phyloP scores from a whole-genome alignment of 768 basidiomycete genomes.

The Leccinum obscurum region DNA sequence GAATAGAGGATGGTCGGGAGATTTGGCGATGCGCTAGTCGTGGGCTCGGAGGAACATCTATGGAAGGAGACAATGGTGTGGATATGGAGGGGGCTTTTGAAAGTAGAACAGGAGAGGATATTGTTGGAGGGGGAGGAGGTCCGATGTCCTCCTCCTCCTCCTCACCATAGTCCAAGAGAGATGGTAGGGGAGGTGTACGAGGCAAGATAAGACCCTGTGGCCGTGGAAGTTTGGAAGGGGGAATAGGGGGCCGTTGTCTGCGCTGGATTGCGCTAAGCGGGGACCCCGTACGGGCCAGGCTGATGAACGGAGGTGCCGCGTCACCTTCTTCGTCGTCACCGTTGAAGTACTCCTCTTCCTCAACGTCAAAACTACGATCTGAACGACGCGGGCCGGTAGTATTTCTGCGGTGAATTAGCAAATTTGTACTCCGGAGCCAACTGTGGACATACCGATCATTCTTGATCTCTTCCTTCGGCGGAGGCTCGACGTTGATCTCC shows the following conservation, averaged over 20 bases:
- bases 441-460: constrained; percentile 47
- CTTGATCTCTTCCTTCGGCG: constrained; percentile 52
- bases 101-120: constrained; percentile 9
- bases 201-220: constrained; percentile 41
- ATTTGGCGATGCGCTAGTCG: constrained; percentile 41
- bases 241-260: constrained; percentile 52
- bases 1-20: constrained; percentile 41
- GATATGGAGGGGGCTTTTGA: constrained; percentile 16
- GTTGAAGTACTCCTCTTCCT: constrained; percentile 96
- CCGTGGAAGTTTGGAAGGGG: constrained; percentile 48
- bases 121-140: constrained; percentile 17
- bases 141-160: constrained; percentile 46
- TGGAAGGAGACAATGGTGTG: constrained; percentile 34
- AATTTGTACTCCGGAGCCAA: constrained; percentile 5
- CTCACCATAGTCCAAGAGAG: constrained; percentile 78
- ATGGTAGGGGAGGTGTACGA: constrained; percentile 53
- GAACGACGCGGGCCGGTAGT: constrained; percentile 39
- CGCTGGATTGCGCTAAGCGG: constrained; percentile 50
- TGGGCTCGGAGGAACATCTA: constrained; percentile 39
- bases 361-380: constrained; percentile 58
- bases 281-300: constrained; percentile 29
- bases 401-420: constrained; percentile 34
- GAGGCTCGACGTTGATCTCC: constrained; percentile 91
- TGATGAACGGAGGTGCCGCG: constrained; percentile 36
- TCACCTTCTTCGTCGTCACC: constrained; percentile 77